phyloP scores from a whole-genome alignment of 371 early-diverging fungal genomes.

The Mucor lusitanicus region DNA sequence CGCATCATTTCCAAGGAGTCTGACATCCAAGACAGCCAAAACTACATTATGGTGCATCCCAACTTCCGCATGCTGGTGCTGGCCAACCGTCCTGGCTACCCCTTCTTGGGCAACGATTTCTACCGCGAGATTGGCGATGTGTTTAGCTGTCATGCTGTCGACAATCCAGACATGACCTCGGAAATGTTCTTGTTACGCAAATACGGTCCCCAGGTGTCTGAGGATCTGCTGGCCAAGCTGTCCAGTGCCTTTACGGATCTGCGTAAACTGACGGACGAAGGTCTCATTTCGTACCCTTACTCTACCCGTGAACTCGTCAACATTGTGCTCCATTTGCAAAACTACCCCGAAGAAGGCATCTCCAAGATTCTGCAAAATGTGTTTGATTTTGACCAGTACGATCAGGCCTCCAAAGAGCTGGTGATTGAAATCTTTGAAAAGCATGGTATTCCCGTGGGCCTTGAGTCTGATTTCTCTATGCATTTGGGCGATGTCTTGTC shows the following conservation, averaged over 20 bases:
- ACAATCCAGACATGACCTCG: slow-evolving; percentile 78
- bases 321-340: slow-evolving; percentile 76
- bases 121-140: slow-evolving; percentile 84
- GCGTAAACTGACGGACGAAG: slow-evolving; percentile 76
- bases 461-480: slow-evolving; percentile 74
- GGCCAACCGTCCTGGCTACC: slow-evolving; percentile 85
- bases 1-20: slow-evolving; percentile 64
- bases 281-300: slow-evolving; percentile 83
- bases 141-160: slow-evolving; percentile 77
- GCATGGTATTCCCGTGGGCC: slow-evolving; percentile 77
- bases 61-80: slow-evolving; percentile 85
- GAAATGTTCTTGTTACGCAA: slow-evolving; percentile 75
- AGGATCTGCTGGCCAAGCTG: slow-evolving; percentile 66
- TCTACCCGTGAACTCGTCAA: slow-evolving; percentile 85
- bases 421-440: slow-evolving; percentile 77
- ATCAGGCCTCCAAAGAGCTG: slow-evolving; percentile 63
- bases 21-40: slow-evolving; percentile 40
- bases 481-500: slow-evolving; percentile 58
- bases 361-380: slow-evolving; percentile 78
- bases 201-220: slow-evolving; percentile 75
- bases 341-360: slow-evolving; percentile 74
- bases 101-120: slow-evolving; percentile 83
- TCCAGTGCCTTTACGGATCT: slow-evolving; percentile 78
- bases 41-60: slow-evolving; percentile 66
- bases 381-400: slow-evolving; percentile 85